These are phyloP conservation scores for Podaxis sp. DNA, from an alignment of 768 basidiomycete genomes.

Conservation along the genomic window DNA sequence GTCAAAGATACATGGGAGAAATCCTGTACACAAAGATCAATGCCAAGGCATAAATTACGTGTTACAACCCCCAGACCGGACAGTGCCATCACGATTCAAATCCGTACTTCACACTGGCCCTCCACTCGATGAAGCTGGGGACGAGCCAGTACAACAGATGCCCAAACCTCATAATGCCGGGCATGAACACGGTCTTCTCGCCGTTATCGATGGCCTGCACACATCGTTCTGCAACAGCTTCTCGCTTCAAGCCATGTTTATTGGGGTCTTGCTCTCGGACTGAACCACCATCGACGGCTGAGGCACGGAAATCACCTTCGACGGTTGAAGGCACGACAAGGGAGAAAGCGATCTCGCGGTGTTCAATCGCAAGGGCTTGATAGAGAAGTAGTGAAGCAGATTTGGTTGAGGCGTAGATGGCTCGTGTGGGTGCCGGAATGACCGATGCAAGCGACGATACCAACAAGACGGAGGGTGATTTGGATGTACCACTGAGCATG, in stretches of 20 bases:
- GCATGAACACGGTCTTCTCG: conserved; percentile 61
- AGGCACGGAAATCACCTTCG: conserved; percentile 75
- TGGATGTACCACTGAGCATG: conserved; percentile 60
- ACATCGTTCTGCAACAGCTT: conserved; percentile 57
- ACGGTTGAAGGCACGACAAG: conserved; percentile 67
- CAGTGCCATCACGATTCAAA: conserved; percentile 26
- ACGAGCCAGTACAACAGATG: conserved; percentile 66
- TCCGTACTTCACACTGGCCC: conserved; percentile 64
- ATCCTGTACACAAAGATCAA: not conserved
- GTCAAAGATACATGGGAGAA: not conserved
- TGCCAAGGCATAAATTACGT: not conserved
- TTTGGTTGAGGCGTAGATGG: conserved; percentile 84
- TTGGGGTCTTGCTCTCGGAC: conserved; percentile 52
- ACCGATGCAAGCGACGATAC: conserved; percentile 77
- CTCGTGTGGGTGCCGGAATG: conserved; percentile 82
- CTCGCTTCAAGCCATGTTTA: conserved; percentile 55
- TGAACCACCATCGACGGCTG: conserved; percentile 62
- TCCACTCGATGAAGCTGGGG: conserved; percentile 55
- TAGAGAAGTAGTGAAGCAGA: conserved; percentile 75
- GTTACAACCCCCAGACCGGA: not conserved
- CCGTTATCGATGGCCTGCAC: conserved; percentile 57
- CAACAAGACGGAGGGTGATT: conserved; percentile 71
- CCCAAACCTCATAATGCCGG: conserved; percentile 40
- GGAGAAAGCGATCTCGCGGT: conserved; percentile 64
- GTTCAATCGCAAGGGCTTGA: conserved; percentile 78